phyloP scores from a whole-genome alignment of 2,329 filamentous ascomycete genomes.

The Aspergillus felis region DNA sequence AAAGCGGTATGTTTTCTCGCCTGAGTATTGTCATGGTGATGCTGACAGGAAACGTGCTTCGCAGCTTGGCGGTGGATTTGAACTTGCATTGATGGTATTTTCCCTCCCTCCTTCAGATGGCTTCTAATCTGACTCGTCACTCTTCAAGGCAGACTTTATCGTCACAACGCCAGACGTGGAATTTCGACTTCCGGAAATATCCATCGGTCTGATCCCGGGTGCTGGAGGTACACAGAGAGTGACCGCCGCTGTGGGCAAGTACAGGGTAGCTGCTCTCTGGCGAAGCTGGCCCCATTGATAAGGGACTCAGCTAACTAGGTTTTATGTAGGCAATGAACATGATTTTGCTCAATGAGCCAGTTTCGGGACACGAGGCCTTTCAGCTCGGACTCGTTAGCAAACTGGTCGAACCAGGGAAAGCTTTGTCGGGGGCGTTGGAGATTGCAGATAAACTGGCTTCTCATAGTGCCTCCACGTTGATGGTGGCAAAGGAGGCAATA shows the following conservation, averaged over 20 bases:
- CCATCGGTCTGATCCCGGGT: conserved; percentile 8
- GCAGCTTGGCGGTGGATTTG: conserved; percentile 9
- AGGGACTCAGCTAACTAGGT: neutral
- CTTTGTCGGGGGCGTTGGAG: conserved; percentile 1
- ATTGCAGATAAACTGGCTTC: conserved; percentile 2
- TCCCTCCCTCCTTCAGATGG: too few species aligned
- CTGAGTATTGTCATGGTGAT: neutral
- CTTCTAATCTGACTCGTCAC: too few species aligned
- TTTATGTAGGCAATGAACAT: conserved; percentile 3
- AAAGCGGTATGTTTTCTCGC: neutral
- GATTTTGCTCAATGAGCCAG: conserved; percentile 5
- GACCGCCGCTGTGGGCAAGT: conserved; percentile 6
- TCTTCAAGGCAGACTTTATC: conserved; percentile 4
- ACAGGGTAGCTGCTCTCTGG: conserved; percentile 1
- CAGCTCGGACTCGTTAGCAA: conserved; percentile 1
- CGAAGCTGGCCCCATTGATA: neutral
- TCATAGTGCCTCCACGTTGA: conserved; percentile 2
- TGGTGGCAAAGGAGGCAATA: conserved; percentile 7
- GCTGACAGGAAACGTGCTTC: neutral
- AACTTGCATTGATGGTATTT: conserved; percentile 11
- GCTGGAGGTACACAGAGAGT: conserved; percentile 9
- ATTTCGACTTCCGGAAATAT: conserved; percentile 6
- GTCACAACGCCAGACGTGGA: neutral
- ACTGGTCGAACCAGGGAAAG: conserved; percentile 1
- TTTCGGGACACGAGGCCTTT: conserved; percentile 3